Evolutionary conservation across 192 early-diverging fungal genomes (phyloP).

Genomic region (Coemansia sp.): DNA sequence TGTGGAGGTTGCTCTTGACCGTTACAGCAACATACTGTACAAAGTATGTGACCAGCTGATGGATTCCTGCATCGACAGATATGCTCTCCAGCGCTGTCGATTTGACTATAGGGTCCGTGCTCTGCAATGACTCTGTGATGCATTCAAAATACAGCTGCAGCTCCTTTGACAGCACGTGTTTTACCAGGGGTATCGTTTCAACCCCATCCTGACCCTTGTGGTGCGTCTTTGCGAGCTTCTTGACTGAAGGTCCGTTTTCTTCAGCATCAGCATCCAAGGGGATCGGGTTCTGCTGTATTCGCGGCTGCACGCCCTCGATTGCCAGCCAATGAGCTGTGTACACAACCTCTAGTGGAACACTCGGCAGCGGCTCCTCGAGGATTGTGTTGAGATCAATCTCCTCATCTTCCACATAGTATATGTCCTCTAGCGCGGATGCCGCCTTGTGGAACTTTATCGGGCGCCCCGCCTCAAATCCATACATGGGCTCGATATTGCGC

Average conservation of each 20-base stretch:
- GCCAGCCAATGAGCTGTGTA: conserved; percentile 98
- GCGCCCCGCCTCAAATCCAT: conserved; percentile 77
- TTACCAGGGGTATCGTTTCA: conserved; percentile 72
- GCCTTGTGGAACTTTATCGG: conserved; percentile 72
- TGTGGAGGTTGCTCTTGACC: conserved; percentile 77
- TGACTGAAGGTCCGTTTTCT: conserved; percentile 12
- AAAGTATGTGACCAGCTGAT: conserved; percentile 94
- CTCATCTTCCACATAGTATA: conserved; percentile 93
- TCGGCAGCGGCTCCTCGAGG: conserved; percentile 81
- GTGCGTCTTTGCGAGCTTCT: conserved; percentile 20
- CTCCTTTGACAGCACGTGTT: conserved; percentile 89
- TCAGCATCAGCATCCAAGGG: conserved; percentile 42
- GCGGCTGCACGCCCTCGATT: conserved; percentile 98
- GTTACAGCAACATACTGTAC: conserved; percentile 88
- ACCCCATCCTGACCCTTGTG: conserved; percentile 32
- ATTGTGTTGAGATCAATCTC: conserved; percentile 90
- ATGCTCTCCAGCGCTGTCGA: conserved; percentile 81
- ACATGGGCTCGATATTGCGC: conserved; percentile 93
- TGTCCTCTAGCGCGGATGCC: conserved; percentile 60
- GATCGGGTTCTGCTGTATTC: conserved; percentile 93
- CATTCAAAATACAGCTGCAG: conserved; percentile 93
- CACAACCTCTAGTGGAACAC: conserved; percentile 84
- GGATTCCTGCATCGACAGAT: conserved; percentile 86
- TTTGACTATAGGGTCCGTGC: conserved; percentile 66
- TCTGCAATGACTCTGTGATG: conserved; percentile 77